A percentile compares a stretch with the other conserved stretches of the same genome.
Conservation (phyloP, 2,329 filamentous ascomycete genomes). For the Plectosphaerella sp. region DNA sequence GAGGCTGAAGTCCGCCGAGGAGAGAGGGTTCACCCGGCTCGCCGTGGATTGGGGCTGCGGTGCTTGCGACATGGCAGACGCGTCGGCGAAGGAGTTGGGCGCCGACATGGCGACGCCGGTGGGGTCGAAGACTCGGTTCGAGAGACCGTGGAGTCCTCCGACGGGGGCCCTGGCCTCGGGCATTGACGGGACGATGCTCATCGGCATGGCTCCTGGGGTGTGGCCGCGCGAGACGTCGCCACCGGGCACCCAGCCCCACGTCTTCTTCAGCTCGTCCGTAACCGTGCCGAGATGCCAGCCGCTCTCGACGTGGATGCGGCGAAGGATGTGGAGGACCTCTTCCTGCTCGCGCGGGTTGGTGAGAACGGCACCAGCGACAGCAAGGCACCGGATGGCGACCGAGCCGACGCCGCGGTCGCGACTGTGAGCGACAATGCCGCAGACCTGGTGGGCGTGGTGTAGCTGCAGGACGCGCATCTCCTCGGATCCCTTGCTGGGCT, state of each 20-base stretch:
- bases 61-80: slow-evolving; percentile 13
- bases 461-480: slow-evolving; percentile 69
- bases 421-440: slow-evolving; percentile 82
- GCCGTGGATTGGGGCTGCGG: slow-evolving; percentile 21
- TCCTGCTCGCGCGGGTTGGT: slow-evolving; percentile 67
- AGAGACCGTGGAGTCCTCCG: not conserved
- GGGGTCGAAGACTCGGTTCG: too few species aligned
- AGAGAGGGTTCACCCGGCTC: slow-evolving; percentile 61
- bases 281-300: slow-evolving; percentile 74
- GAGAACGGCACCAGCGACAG: slow-evolving; percentile 72
- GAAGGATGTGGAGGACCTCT: slow-evolving; percentile 74
- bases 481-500: slow-evolving; percentile 50
- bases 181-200: not conserved
- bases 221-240: slow-evolving; percentile 21
- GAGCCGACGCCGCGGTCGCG: slow-evolving; percentile 76
- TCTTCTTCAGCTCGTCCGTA: slow-evolving; percentile 66
- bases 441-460: slow-evolving; percentile 77
- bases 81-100: too few species aligned
- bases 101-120: too few species aligned
- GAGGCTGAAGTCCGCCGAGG: slow-evolving; percentile 70
- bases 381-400: slow-evolving; percentile 74
- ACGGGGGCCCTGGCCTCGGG: not conserved
- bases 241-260: slow-evolving; percentile 66
- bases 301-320: slow-evolving; percentile 68
- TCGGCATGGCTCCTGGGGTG: not conserved